These are phyloP conservation scores for Geranium rotundifolium DNA, from an alignment of 345 rosid species.

Conservation along the genomic window DNA sequence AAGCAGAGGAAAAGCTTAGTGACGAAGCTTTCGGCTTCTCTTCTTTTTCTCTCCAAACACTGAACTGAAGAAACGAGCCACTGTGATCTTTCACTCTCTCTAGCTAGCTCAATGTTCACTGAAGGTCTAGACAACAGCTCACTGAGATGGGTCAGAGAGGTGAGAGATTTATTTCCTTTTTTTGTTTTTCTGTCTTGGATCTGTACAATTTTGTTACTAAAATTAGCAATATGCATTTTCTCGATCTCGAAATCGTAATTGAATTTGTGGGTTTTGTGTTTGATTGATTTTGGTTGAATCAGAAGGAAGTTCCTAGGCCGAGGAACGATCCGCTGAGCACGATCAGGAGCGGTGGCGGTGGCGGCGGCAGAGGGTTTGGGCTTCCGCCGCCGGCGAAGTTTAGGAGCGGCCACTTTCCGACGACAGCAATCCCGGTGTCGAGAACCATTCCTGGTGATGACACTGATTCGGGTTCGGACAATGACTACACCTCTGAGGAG, in stretches of 20 bases:
- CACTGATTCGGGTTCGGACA: slow-evolving; percentile 49
- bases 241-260: neutral
- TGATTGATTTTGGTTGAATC: slow-evolving; percentile 4
- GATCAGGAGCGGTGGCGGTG: slow-evolving; percentile 16
- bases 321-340: slow-evolving; percentile 24
- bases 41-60: neutral
- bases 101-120: slow-evolving; percentile 24
- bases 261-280: neutral
- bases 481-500: slow-evolving; percentile 45
- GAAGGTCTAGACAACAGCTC: slow-evolving; percentile 41
- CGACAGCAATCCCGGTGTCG: slow-evolving; percentile 38
- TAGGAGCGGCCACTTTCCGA: slow-evolving; percentile 48
- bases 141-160: slow-evolving; percentile 42
- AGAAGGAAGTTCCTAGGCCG: slow-evolving; percentile 31
- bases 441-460: slow-evolving; percentile 24
- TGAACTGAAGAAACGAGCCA: neutral
- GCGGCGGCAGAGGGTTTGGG: slow-evolving; percentile 21
- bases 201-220: neutral
- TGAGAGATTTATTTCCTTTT: slow-evolving; percentile 3
- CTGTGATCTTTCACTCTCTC: neutral
- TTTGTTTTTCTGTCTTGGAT: slow-evolving; percentile 3
- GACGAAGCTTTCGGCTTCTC: neutral
- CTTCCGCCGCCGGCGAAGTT: slow-evolving; percentile 51
- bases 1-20: no score
- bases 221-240: neutral